A percentile compares a stretch with the other conserved stretches of the same genome.
phyloP scores from a whole-genome alignment of 1,284 basidiomycete genomes.

The Cryptococcus maquisensis region DNA sequence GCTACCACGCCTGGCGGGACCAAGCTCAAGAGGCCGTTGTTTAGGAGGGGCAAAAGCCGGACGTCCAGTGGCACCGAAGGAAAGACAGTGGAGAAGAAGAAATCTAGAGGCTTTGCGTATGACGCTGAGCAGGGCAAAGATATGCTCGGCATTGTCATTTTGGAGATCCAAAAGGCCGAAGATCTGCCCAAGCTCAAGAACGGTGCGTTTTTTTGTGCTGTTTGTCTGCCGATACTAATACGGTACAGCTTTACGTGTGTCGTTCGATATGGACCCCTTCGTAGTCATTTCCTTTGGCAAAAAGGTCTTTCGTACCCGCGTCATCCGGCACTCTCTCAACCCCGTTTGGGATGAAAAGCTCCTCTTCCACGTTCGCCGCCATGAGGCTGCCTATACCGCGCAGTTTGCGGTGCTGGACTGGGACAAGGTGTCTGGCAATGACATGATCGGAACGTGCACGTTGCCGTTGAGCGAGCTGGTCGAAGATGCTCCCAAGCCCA shows the following conservation, averaged over 20 bases:
- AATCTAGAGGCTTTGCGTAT: slow-evolving; percentile 59
- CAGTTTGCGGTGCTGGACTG: slow-evolving; percentile 84
- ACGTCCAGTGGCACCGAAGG: slow-evolving; percentile 6
- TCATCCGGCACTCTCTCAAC: slow-evolving; percentile 81
- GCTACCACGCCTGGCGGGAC: slow-evolving; percentile 28
- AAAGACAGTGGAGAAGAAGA: slow-evolving; percentile 12
- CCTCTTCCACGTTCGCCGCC: slow-evolving; percentile 86
- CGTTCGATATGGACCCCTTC: slow-evolving; percentile 90
- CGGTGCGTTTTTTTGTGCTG: slow-evolving; percentile 54
- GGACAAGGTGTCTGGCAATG: slow-evolving; percentile 88
- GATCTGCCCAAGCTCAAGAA: slow-evolving; percentile 85
- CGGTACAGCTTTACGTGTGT: slow-evolving; percentile 34
- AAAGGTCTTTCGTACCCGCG: slow-evolving; percentile 91
- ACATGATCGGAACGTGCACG: slow-evolving; percentile 71
- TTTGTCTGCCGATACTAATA: slow-evolving; percentile 1
- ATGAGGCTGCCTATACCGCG: slow-evolving; percentile 73
- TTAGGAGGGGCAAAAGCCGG: slow-evolving; percentile 21
- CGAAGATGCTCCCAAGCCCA: slow-evolving; percentile 66
- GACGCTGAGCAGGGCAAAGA: slow-evolving; percentile 60
- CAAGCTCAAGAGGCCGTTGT: slow-evolving; percentile 16
- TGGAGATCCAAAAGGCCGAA: slow-evolving; percentile 65
- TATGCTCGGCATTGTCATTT: slow-evolving; percentile 88
- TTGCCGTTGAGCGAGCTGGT: slow-evolving; percentile 69
- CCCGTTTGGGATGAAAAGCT: slow-evolving; percentile 95
- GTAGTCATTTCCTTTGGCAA: slow-evolving; percentile 93